Conservation (phyloP, 1,284 basidiomycete species). For the Cutaneotrichosporon cavernicola region DNA sequence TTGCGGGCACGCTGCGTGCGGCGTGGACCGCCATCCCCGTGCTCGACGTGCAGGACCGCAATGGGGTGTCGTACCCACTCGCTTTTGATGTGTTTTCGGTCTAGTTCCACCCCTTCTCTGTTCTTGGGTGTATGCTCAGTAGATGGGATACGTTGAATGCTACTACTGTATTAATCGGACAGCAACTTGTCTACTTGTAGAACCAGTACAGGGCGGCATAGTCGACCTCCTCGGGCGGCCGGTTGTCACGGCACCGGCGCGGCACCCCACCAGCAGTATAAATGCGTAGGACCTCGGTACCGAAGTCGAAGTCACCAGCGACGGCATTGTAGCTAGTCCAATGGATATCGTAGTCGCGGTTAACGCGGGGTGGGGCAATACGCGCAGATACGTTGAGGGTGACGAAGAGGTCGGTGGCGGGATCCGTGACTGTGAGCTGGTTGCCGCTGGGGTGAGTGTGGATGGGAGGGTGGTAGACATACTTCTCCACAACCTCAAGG, state of each 20-base stretch:
- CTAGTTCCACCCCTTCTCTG: background rate
- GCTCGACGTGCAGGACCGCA: constrained; percentile 13
- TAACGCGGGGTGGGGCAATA: background rate
- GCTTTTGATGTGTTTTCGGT: constrained; percentile 20
- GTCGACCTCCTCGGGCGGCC: background rate
- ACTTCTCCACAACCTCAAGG: background rate
- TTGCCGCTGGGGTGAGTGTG: background rate
- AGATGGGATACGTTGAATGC: background rate
- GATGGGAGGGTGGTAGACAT: no score
- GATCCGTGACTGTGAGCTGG: background rate
- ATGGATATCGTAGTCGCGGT: background rate
- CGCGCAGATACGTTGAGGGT: background rate
- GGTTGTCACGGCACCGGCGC: background rate
- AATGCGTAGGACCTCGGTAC: background rate
- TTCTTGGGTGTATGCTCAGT: background rate
- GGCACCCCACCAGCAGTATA: background rate
- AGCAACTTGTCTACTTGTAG: background rate
- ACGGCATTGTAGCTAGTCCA: background rate
- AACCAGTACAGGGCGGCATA: background rate
- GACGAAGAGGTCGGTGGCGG: background rate
- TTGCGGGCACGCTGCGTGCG: background rate
- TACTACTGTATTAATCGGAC: no score
- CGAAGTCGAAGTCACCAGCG: background rate
- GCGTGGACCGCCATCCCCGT: constrained; percentile 15
- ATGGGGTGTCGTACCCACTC: constrained; percentile 9